Evolutionary conservation across 2,329 filamentous ascomycete genomes (phyloP).

Genomic region (Corniculantispora saksenae): DNA sequence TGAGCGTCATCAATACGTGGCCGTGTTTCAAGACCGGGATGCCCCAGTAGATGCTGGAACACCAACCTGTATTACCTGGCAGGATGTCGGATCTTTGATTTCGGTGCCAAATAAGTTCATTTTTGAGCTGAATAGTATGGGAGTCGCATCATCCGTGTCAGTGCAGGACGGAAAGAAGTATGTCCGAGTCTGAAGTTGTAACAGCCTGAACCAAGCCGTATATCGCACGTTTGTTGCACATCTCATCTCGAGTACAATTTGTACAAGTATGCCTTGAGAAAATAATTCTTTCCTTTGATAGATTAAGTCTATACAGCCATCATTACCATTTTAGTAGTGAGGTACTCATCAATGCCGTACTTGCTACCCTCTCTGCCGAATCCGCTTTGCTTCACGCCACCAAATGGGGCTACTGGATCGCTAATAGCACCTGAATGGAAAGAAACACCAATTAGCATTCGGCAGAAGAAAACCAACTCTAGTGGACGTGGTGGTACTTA

Average conservation of each 20-base stretch:
- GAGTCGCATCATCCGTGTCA: background rate
- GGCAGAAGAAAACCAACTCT: background rate
- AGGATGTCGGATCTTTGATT: background rate
- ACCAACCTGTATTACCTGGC: conserved; percentile 36
- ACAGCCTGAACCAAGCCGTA: no score
- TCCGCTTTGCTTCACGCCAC: conserved; percentile 36
- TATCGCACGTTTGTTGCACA: no score
- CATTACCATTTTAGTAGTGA: conserved; percentile 65
- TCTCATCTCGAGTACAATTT: no score
- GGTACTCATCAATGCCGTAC: conserved; percentile 77
- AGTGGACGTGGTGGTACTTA: background rate
- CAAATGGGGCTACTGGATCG: conserved; percentile 38
- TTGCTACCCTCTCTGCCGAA: conserved; percentile 57
- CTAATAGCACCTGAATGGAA: conserved; percentile 55
- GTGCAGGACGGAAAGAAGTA: background rate
- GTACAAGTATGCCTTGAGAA: no score
- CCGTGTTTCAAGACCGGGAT: conserved; percentile 32
- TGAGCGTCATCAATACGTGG: conserved; percentile 30
- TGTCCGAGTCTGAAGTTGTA: background rate
- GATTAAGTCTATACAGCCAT: conserved; percentile 1
- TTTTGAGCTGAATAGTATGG: background rate
- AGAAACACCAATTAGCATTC: conserved; percentile 19
- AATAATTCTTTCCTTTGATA: background rate
- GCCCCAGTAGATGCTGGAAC: conserved; percentile 34
- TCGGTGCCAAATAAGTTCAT: background rate